Conservation (phyloP, 129 eudicot genomes). For the Heracleum sosnowskyi region DNA sequence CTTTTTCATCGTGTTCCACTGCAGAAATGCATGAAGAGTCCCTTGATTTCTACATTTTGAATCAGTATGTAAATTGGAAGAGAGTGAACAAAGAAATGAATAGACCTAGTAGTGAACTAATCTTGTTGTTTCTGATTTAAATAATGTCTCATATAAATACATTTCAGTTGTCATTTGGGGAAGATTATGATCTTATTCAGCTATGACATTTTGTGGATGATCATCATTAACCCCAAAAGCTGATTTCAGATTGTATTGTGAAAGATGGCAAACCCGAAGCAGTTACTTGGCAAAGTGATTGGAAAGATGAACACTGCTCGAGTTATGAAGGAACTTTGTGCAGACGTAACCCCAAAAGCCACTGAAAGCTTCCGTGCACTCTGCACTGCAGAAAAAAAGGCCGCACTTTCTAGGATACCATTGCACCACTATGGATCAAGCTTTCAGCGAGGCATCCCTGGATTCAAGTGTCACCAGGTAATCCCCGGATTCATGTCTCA, state of each 20-base stretch:
- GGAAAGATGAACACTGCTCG: constrained; percentile 5
- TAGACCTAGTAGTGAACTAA: background rate
- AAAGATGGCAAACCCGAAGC: constrained; percentile 1
- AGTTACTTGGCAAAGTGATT: background rate
- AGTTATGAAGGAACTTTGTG: background rate
- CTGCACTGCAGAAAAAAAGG: background rate
- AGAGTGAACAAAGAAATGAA: background rate
- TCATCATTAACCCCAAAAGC: background rate
- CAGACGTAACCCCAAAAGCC: background rate
- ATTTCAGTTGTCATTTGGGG: background rate
- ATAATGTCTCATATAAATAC: background rate
- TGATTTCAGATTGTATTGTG: background rate
- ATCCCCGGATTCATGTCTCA: background rate
- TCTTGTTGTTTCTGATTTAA: background rate
- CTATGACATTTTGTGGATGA: background rate
- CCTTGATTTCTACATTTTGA: background rate
- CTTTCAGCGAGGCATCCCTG: background rate
- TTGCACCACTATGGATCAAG: background rate
- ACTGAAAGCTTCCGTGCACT: background rate
- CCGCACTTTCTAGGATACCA: background rate
- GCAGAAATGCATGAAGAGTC: background rate
- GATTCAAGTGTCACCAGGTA: background rate
- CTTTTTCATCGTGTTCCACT: background rate
- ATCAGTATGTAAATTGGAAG: background rate
- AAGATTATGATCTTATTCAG: background rate